A percentile compares a stretch with the other conserved stretches of the same genome.
phyloP scores from a whole-genome alignment of 176 grass and related monocot genomes.

The Oryza meyeriana region DNA sequence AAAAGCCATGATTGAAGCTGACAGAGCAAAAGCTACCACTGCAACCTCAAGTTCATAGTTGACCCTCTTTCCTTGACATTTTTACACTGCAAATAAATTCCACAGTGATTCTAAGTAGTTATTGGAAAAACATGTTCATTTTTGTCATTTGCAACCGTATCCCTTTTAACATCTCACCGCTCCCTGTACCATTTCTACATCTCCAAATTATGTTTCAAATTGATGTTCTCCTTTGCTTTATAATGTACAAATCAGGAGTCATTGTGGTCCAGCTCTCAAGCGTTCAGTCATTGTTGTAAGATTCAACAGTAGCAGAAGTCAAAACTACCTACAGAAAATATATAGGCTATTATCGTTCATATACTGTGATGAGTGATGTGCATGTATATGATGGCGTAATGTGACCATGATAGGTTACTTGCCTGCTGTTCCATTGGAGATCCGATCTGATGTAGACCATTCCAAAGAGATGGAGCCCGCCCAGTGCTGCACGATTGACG shows the following conservation, averaged over 20 bases:
- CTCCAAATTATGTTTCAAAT: not conserved
- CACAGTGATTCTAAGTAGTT: not conserved
- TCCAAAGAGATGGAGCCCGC: not conserved
- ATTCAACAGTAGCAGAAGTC: not conserved
- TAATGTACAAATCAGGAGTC: not conserved
- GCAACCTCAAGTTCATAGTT: conserved; percentile 25
- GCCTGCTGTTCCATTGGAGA: not conserved
- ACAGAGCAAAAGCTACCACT: conserved; percentile 41
- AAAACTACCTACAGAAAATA: not conserved
- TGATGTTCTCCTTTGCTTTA: not conserved
- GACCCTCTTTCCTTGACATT: conserved; percentile 9
- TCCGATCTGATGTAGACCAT: not conserved
- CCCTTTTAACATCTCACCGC: not conserved
- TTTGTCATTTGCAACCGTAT: not conserved
- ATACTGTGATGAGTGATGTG: not conserved
- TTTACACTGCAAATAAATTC: conserved; percentile 35
- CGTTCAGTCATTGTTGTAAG: not conserved
- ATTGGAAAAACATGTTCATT: not conserved
- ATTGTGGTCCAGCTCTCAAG: not conserved
- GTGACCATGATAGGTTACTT: not conserved
- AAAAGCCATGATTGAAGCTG: conserved; percentile 92
- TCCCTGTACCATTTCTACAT: not conserved
- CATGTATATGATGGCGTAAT: conserved; percentile 18
- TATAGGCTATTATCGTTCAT: not conserved
- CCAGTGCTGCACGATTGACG: not conserved